Evolutionary conservation across 805 yeast genomes (phyloP).

Genomic region (Zygotorulaspora sp.): DNA sequence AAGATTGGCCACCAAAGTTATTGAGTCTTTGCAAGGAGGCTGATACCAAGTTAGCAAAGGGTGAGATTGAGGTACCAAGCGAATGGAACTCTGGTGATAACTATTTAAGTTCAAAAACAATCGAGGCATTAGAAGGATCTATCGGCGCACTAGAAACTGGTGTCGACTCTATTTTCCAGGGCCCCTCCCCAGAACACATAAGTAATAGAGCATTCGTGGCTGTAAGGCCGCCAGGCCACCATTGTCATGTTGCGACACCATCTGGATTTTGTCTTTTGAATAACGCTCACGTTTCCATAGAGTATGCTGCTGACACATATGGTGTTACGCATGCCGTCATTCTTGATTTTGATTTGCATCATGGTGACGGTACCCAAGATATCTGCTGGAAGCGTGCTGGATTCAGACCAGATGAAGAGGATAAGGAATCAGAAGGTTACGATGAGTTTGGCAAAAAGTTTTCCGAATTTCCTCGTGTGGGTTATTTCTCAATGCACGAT

Average conservation of each 20-base stretch:
- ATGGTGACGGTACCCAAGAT: constrained; percentile 87
- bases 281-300: constrained; percentile 76
- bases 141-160: constrained; percentile 72
- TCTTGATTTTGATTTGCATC: constrained; percentile 79
- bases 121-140: constrained; percentile 70
- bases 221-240: constrained; percentile 84
- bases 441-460: constrained; percentile 46
- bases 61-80: constrained; percentile 69
- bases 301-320: constrained; percentile 61
- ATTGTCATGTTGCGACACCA: constrained; percentile 77
- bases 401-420: constrained; percentile 31
- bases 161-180: constrained; percentile 49
- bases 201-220: constrained; percentile 56
- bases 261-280: constrained; percentile 80
- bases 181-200: constrained; percentile 33
- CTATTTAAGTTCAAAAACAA: constrained; percentile 60
- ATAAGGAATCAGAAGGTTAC: constrained; percentile 34
- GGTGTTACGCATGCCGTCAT: constrained; percentile 77
- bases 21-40: constrained; percentile 55
- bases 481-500: constrained; percentile 80
- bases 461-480: constrained; percentile 54
- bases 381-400: constrained; percentile 73
- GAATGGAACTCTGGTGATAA: constrained; percentile 84
- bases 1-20: constrained; percentile 62
- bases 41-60: constrained; percentile 47